phyloP scores from a whole-genome alignment of 352 stramenopile species.

The Phytophthora pseudosyringae region DNA sequence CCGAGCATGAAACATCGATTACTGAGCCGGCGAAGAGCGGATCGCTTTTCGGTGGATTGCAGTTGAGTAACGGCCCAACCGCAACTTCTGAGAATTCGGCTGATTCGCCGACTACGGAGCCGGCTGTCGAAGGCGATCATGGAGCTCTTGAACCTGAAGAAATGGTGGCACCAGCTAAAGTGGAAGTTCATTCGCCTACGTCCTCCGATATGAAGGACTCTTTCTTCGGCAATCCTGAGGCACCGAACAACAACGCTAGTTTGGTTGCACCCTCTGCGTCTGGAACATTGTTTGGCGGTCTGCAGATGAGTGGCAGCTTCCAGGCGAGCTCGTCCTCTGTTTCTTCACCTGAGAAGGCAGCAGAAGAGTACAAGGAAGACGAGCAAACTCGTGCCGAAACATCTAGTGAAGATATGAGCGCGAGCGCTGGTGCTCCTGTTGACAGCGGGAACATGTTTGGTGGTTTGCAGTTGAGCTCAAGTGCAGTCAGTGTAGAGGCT shows the following conservation, averaged over 20 bases:
- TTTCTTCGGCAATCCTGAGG: constrained; percentile 49
- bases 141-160: constrained; percentile 16
- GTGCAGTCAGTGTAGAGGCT: constrained; percentile 2
- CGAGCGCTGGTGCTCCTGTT: constrained; percentile 6
- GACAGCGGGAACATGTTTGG: constrained; percentile 28
- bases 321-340: constrained; percentile 28
- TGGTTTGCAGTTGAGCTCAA: constrained; percentile 34
- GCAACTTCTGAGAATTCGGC: constrained; percentile 17
- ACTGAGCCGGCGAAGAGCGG: constrained; percentile 8
- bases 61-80: constrained; percentile 36
- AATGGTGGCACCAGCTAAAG: constrained; percentile 12
- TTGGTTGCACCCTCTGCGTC: constrained; percentile 31
- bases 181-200: constrained; percentile 42
- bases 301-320: constrained; percentile 53
- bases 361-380: constrained; percentile 11
- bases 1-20: constrained; percentile 20
- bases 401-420: neutral
- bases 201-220: constrained; percentile 56
- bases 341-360: constrained; percentile 18
- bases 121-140: constrained; percentile 15
- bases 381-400: neutral
- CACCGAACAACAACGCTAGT: constrained; percentile 16
- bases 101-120: constrained; percentile 13
- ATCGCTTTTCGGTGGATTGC: constrained; percentile 49
- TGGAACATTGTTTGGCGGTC: constrained; percentile 47